Base-by-base conservation (phyloP, 2,329 filamentous ascomycete genomes). In the Metarhizium sp. region DNA sequence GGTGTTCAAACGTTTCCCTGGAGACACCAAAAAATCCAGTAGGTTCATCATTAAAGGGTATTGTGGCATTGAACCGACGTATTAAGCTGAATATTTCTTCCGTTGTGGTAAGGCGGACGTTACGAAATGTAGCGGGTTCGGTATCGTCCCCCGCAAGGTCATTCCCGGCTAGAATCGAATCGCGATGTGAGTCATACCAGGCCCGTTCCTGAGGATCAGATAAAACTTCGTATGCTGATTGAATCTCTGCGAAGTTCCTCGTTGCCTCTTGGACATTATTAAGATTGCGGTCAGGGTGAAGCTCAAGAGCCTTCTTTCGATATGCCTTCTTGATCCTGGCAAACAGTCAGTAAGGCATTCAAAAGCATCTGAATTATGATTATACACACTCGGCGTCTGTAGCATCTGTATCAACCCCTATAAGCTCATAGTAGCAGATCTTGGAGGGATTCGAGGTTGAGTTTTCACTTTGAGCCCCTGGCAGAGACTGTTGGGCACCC, bases 141-240 rank as follows among this genome's bases (percentile, higher is more conserved):
- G 73, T 71, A 20, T 71, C 73, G 42, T 68, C 71, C 32, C 70
- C 71, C 32, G 70, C 69, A 36, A 67, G 61, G 54, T 84, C 81
- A 56, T 81, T 78, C 43, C 86, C 87, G 34, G 81, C 80, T 59
- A 97, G 74, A 59, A 97, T 95, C 52, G 88, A 85, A 62, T 91
- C 86, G 58, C 90, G 86, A 67, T 99, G 94, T 2, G 91, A 91
- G 72, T 99, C 92, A 73, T 99, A 99, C 94, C 94, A 99, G 36
- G 92, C 87, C 62, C 94, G 84, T 70, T 99, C 94, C 68, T 99
- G 92, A 11, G 91, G 85, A 69, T 99, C 94, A 2, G 92, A 95
- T 1, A 99, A 81, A n/a, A 99, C 84, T 69, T 97, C 90, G 69
- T 99, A 95, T 50, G 94, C 94, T 40, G 91, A 81, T 69, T 96